Evolutionary conservation across 2,329 filamentous ascomycete genomes (phyloP), one percentile per base, ranked within the genome.

Genomic region (Aspergillus ochraceus): DNA sequence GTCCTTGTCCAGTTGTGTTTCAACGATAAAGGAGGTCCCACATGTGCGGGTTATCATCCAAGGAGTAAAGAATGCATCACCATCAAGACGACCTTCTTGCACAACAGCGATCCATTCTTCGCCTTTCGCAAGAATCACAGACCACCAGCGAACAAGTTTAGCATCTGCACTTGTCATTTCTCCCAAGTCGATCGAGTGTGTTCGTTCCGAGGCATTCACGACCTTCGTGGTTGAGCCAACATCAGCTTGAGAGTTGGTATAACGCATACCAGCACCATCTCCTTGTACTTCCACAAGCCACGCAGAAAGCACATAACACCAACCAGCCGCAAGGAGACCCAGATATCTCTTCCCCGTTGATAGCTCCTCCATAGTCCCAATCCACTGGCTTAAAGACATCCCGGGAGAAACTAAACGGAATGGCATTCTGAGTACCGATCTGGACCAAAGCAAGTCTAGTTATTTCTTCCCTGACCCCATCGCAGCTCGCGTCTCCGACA

Each of bases 221-320:
- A 10, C 17, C 5, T n/a, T 10, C 52, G 24, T 30, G 46, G 10
- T 19, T 8, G n/a, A 12, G 20, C n/a, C 24, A 29, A 29, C 8
- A 14, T 56, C 51, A 4, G 51, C 52, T 12, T 22, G 2, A 8
- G 53, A 62, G 9, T 24, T 24, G 30, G 59, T 60, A 46, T 66
- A 66, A 17, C 42, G 30, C 60, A 66, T 62, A 11, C 8, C 26
- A 49, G 57, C 57, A 39, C 42, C 49, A 12, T 39, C 39, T 17
- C 60, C 60, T 50, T 56, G 59, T 1, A 63, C 56, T 52, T 65
- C 61, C 54, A 66, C 42, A 3, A 66, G 54, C n/a, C 36, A 51
- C 6, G 64, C 59, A 30, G 59, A 65, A 22, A 66, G 58, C 29
- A 63, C 45, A 20, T 66, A 66, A 22, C 59, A 63, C 57, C 62